These are phyloP conservation scores for Apiosordaria backusii DNA, from an alignment of 495 filamentous ascomycete genomes.

Conservation along the genomic window DNA sequence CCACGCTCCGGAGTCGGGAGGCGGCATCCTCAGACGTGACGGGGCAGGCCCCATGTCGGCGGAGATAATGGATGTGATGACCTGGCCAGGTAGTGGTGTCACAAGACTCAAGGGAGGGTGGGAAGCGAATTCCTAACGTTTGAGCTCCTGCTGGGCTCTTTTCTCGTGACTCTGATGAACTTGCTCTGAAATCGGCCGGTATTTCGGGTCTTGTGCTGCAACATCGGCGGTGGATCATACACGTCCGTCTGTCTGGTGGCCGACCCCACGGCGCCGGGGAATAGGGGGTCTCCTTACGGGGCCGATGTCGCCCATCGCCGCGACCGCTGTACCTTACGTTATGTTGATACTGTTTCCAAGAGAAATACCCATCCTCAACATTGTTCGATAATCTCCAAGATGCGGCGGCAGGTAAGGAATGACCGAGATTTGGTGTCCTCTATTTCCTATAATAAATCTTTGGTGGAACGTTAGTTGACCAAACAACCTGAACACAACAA, in stretches of 20 bases:
- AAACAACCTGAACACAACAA: not conserved
- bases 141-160: not conserved
- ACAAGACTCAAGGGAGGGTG: constrained; percentile 15
- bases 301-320: not conserved
- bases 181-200: constrained; percentile 16
- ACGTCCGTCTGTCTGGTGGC: not conserved
- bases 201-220: constrained; percentile 2
- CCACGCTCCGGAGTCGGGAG: constrained; percentile 21
- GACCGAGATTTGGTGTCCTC: constrained; percentile 2
- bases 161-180: constrained; percentile 14
- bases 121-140: not conserved
- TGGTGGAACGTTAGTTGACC: not conserved
- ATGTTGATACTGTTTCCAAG: not conserved
- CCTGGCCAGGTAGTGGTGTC: constrained; percentile 15
- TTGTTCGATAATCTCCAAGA: not conserved
- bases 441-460: constrained; percentile 69
- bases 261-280: not conserved
- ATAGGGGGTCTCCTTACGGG: not conserved
- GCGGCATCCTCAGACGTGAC: constrained; percentile 17
- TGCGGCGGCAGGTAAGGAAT: not conserved
- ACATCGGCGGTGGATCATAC: not conserved
- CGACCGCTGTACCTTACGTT: not conserved
- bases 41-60: constrained; percentile 11
- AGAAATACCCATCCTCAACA: not conserved
- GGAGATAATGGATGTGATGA: constrained; percentile 24